phyloP scores from a whole-genome alignment of 139 green algal species.

The Picochlorum sp. region DNA sequence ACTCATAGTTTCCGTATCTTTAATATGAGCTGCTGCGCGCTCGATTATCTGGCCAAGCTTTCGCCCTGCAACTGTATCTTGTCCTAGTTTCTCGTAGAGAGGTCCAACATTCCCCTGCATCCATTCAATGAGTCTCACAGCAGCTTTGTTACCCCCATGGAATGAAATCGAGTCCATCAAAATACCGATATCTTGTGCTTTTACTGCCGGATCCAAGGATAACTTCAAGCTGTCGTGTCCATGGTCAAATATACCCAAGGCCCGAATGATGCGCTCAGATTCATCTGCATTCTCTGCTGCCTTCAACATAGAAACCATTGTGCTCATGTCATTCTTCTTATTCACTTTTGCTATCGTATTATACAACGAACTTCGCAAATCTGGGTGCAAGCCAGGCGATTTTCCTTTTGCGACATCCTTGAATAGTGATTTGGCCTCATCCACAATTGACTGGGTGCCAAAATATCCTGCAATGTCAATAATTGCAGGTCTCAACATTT shows the following conservation, averaged over 20 bases:
- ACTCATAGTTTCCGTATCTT: conserved; percentile 4
- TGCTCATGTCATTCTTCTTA: conserved; percentile 6
- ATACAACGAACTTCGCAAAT: conserved; percentile 43
- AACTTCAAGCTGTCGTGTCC: not conserved
- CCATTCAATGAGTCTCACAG: not conserved
- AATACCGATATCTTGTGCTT: conserved; percentile 11
- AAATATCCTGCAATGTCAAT: conserved; percentile 19
- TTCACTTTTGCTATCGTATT: conserved; percentile 16
- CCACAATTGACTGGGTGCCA: not conserved
- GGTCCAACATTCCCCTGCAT: not conserved
- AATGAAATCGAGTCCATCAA: conserved; percentile 14
- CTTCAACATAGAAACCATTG: conserved; percentile 13
- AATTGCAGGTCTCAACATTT: conserved; percentile 10
- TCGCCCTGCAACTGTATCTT: conserved; percentile 13
- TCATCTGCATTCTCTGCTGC: conserved; percentile 26
- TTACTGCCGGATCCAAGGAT: not conserved
- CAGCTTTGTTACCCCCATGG: not conserved
- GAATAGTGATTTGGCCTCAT: conserved; percentile 1
- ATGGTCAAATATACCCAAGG: conserved; percentile 22
- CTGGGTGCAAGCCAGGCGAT: conserved; percentile 13
- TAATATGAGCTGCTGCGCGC: conserved; percentile 24
- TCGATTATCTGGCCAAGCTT: conserved; percentile 23
- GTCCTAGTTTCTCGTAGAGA: conserved; percentile 3
- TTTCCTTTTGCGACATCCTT: not conserved
- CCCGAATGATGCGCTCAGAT: conserved; percentile 24